A percentile compares a stretch with the other conserved stretches of the same genome.
These are phyloP conservation scores for Rhipidocladum racemiflorum DNA, from an alignment of 176 grass and related monocot species.

Conservation along the genomic window DNA sequence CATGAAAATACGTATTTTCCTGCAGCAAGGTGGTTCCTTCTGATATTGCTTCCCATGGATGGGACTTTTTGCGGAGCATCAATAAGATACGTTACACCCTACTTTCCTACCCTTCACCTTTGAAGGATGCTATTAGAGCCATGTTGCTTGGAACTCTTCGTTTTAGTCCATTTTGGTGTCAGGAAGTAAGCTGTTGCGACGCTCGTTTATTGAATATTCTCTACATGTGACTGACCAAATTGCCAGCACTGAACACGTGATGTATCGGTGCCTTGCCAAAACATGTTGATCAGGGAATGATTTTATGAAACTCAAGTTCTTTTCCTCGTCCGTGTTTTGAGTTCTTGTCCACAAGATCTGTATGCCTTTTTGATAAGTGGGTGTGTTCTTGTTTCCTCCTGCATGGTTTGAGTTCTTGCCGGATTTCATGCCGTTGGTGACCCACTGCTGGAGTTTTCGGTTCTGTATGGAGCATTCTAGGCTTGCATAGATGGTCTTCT, in stretches of 20 bases:
- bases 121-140: conserved; percentile 12
- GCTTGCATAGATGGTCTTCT: not conserved
- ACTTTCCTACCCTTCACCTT: not conserved
- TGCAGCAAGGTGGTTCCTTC: conserved; percentile 47
- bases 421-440: not conserved
- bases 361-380: not conserved
- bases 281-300: not conserved
- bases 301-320: not conserved
- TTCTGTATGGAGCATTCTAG: not conserved
- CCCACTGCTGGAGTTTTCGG: not conserved
- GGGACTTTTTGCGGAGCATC: not conserved
- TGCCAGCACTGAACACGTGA: not conserved
- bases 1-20: not conserved
- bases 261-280: not conserved
- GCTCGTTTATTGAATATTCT: not conserved
- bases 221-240: conserved; percentile 20
- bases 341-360: not conserved
- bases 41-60: conserved; percentile 15
- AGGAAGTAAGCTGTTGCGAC: not conserved
- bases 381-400: not conserved
- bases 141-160: conserved; percentile 17
- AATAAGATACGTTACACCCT: conserved; percentile 33
- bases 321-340: not conserved
- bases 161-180: not conserved
- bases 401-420: not conserved